Evolutionary conservation across 768 basidiomycete genomes (phyloP), one percentile per base, ranked within the genome.

Genomic region (Phlebiopsis flavidoalba): DNA sequence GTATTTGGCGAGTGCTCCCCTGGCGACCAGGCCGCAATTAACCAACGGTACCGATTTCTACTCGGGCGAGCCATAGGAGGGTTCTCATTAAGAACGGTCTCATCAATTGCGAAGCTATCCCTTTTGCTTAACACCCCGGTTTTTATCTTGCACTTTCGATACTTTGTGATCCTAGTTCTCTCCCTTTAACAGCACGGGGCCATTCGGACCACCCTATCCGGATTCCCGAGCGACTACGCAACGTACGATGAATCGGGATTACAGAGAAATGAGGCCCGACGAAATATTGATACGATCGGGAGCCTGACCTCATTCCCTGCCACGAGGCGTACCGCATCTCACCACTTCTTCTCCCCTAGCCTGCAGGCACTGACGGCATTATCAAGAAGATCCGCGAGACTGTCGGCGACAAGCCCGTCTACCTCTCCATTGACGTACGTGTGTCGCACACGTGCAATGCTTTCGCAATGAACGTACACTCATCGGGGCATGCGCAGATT

Each of bases 31-130:
- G 88, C 87, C 0, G 84, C 85, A 21, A 85, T 95, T 64, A 93
- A 90, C 62, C 93, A n/a, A 95, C 61, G 93, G 92, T 12, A 92
- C 90, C 2, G 94, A 93, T 76, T 95, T 95, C 73, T 94, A 91
- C 74, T 89, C n/a, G 89, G 82, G 93, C 93, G 0, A 86, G 85
- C 61, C 82, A n/a, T n/a, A 88, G 65, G 90, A 93, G 67, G 92
- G 93, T 2, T n/a, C 76, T 93, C 48, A 87, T 95, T 63, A 79
- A 78, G 66, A 88, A 90, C 61, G 88, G 88, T n/a, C 63, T 81
- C 82, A 60, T 89, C 88, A 72, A 89, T 89, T 85, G 89, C 87
- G n/a, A 89, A 89, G 88, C n/a, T 89, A 66, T 81, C 72, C 62
- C 43, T 68, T 75, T 60, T 70, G n/a, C 64, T 60, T 68, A 51